These are phyloP conservation scores for Ambispora gerdemannii DNA, from an alignment of 192 early-diverging fungal genomes.

Conservation along the genomic window DNA sequence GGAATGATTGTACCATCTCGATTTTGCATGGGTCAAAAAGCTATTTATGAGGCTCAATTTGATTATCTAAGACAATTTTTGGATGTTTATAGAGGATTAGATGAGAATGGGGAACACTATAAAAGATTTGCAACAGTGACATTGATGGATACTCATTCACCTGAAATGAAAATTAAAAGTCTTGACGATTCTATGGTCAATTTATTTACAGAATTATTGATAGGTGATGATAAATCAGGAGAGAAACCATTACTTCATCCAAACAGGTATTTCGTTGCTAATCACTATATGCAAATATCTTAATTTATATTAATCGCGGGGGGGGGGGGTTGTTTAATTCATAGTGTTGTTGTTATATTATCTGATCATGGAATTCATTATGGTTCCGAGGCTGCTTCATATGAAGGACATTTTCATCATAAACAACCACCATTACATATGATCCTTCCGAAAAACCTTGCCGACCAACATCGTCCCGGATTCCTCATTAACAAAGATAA, in stretches of 20 bases:
- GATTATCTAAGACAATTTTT: constrained; percentile 31
- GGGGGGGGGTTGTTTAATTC: too few relatives aligned
- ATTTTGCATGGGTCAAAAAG: constrained; percentile 38
- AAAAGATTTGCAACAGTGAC: constrained; percentile 36
- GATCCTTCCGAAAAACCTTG: constrained; percentile 30
- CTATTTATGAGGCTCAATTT: constrained; percentile 37
- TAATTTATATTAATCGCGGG: too few relatives aligned
- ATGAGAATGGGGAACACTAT: constrained; percentile 29
- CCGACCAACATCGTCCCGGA: constrained; percentile 26
- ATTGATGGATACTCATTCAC: constrained; percentile 39
- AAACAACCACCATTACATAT: constrained; percentile 38
- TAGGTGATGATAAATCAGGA: not conserved
- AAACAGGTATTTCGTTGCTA: constrained; percentile 25
- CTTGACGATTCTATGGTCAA: not conserved
- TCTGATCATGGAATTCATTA: constrained; percentile 42
- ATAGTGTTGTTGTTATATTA: constrained; percentile 36
- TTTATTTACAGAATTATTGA: not conserved
- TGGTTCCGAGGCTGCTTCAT: constrained; percentile 38
- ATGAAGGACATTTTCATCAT: constrained; percentile 39
- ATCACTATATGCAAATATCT: not conserved
- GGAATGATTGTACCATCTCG: constrained; percentile 38
- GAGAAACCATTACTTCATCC: constrained; percentile 31
- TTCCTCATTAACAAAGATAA: constrained; percentile 27
- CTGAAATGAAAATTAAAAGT: constrained; percentile 25
- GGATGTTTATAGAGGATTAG: constrained; percentile 26